Conservation (phyloP, 2,329 filamentous ascomycete species). For the Alternaria gansuensis region DNA sequence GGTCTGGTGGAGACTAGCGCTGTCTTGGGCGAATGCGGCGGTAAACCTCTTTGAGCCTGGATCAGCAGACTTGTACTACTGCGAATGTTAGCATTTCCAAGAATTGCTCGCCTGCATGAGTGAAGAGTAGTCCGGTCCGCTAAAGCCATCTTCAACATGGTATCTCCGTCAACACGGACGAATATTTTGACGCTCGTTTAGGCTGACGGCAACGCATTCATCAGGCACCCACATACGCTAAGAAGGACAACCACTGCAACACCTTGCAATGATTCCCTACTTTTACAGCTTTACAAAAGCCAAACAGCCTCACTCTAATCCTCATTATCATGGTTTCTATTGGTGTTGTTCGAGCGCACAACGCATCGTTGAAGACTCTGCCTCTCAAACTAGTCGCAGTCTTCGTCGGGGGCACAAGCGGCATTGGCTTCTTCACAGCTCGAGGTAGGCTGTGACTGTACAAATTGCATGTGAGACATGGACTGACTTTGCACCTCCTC, state of each 20-base stretch:
- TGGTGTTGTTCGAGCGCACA: conserved; percentile 36
- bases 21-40: conserved; percentile 28
- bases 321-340: conserved; percentile 36
- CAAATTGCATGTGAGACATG: background rate
- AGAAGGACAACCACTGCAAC: background rate
- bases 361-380: conserved; percentile 36
- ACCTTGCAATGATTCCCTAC: background rate
- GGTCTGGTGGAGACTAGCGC: conserved; percentile 27
- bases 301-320: background rate
- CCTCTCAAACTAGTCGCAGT: conserved; percentile 41
- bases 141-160: background rate
- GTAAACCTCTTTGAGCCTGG: conserved; percentile 24
- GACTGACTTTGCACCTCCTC: background rate
- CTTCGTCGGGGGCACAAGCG: conserved; percentile 56
- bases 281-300: background rate
- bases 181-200: background rate
- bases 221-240: background rate
- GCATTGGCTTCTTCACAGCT: conserved; percentile 57
- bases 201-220: background rate
- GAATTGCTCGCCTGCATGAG: background rate
- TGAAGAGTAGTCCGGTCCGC: background rate
- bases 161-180: background rate
- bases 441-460: conserved; percentile 29
- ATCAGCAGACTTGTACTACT: conserved; percentile 1
- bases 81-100: background rate